phyloP scores from a whole-genome alignment of 441 rosid species.

The Gossypium lobatum region DNA sequence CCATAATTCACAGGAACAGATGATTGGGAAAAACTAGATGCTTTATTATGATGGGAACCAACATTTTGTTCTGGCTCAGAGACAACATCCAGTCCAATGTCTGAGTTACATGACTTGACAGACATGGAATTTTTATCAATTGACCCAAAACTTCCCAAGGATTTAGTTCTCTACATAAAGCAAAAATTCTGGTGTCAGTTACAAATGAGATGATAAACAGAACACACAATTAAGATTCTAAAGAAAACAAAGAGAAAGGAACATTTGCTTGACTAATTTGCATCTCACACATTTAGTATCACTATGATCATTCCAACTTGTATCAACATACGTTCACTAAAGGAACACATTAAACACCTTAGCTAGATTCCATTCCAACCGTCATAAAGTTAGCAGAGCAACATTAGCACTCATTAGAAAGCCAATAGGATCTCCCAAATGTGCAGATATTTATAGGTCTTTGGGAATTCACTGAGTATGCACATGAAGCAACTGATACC shows the following conservation, averaged over 20 bases:
- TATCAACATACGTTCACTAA: background rate
- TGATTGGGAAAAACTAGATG: constrained; percentile 27
- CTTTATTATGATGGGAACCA: constrained; percentile 30
- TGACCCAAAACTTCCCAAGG: constrained; percentile 63
- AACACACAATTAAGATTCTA: background rate
- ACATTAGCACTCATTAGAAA: background rate
- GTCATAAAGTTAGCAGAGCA: background rate
- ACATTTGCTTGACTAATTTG: background rate
- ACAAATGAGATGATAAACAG: constrained; percentile 8
- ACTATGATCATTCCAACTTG: background rate
- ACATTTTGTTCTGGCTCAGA: constrained; percentile 39
- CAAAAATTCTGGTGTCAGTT: constrained; percentile 23
- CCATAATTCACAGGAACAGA: constrained; percentile 32
- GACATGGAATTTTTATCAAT: constrained; percentile 53
- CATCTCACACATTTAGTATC: background rate
- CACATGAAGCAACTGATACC: background rate
- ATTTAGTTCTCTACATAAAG: constrained; percentile 57
- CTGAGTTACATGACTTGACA: constrained; percentile 50
- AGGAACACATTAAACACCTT: background rate
- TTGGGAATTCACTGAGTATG: background rate
- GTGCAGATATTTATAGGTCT: background rate
- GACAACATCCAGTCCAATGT: constrained; percentile 38
- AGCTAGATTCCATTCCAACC: background rate
- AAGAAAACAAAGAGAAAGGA: background rate
- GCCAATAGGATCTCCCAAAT: background rate